phyloP scores from a whole-genome alignment of 352 stramenopile genomes.

The Pythium aristosporum region DNA sequence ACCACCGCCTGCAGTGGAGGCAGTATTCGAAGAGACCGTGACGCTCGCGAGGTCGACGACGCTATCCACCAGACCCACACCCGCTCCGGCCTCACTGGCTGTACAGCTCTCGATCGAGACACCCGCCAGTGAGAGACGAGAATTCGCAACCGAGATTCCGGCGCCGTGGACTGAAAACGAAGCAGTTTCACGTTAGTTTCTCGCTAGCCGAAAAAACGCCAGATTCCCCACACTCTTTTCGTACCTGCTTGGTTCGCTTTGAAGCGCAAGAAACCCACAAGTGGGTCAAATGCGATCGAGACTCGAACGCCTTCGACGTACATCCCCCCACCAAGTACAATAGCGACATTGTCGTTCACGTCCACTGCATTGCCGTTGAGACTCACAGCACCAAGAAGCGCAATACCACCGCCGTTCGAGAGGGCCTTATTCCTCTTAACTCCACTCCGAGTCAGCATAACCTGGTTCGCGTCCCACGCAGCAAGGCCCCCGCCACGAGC shows the following conservation, averaged over 20 bases:
- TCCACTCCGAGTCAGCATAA: neutral
- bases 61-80: neutral
- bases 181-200: neutral
- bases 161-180: conserved; percentile 9
- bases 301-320: conserved; percentile 23
- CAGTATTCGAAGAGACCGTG: conserved; percentile 7
- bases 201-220: too few relatives aligned
- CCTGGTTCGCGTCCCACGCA: neutral
- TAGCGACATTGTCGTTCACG: conserved; percentile 12
- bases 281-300: conserved; percentile 2
- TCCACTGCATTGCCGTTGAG: neutral
- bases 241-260: conserved; percentile 21
- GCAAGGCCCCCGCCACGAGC: conserved; percentile 5
- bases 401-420: conserved; percentile 9
- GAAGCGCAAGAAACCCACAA: neutral
- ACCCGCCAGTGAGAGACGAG: neutral
- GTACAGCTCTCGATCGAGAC: neutral
- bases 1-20: conserved; percentile 1
- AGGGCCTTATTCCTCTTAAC: conserved; percentile 12
- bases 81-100: conserved; percentile 7
- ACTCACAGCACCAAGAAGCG: neutral
- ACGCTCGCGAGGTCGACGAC: conserved; percentile 2
- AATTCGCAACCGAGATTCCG: conserved; percentile 2
- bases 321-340: conserved; percentile 29
- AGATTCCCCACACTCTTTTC: neutral